These are phyloP conservation scores for Coemansia nantahalensis DNA, from an alignment of 192 early-diverging fungal species.

Conservation along the genomic window DNA sequence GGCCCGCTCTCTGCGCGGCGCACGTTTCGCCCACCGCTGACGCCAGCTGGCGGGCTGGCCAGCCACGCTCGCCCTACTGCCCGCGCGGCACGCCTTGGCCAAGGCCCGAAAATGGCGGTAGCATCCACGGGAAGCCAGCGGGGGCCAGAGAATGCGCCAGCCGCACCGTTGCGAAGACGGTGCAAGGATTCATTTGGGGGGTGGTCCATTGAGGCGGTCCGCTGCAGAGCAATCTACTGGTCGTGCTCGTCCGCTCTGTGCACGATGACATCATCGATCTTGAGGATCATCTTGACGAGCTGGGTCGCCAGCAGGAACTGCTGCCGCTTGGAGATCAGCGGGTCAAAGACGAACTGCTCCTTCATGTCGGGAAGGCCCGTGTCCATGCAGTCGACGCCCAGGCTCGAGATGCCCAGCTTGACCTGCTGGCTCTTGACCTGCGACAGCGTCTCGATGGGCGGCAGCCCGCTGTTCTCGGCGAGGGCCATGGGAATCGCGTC, in stretches of 20 bases:
- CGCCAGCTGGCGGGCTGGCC: no score
- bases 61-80: no score
- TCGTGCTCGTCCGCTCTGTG: constrained; percentile 43
- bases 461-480: constrained; percentile 96
- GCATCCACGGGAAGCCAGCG: no score
- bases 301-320: constrained; percentile 98
- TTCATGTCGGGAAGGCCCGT: constrained; percentile 96
- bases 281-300: constrained; percentile 98
- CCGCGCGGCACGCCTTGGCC: no score
- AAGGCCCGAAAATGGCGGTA: no score
- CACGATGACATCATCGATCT: constrained; percentile 87
- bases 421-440: constrained; percentile 94
- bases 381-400: constrained; percentile 96
- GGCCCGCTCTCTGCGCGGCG: no score
- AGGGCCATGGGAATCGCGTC: constrained; percentile 92
- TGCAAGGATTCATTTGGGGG: neutral
- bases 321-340: constrained; percentile 98
- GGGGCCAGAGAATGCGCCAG: no score
- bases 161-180: no score
- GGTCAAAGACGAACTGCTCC: constrained; percentile 98
- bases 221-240: no score
- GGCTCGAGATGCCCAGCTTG: constrained; percentile 75
- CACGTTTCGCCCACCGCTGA: no score
- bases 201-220: no score
- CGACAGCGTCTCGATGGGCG: constrained; percentile 95